These are phyloP conservation scores for Metrosideros polymorpha DNA, from an alignment of 441 rosid species.

Conservation along the genomic window DNA sequence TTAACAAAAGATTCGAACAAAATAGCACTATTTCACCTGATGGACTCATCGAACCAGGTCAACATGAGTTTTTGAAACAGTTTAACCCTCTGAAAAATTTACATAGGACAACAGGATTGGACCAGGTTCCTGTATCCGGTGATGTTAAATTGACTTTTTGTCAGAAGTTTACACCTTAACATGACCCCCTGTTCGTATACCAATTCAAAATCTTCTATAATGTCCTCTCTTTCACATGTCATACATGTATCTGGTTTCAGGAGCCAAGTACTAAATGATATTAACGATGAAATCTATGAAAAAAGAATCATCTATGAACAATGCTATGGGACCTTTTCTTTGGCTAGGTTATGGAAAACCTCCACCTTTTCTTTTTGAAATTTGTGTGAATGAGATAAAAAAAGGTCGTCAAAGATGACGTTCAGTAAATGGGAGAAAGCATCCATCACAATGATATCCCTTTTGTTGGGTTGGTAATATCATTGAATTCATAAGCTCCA, in stretches of 20 bases:
- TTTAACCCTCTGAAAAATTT: neutral
- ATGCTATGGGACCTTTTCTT: neutral
- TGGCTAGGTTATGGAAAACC: neutral
- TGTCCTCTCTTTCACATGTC: neutral
- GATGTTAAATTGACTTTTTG: neutral
- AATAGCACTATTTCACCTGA: neutral
- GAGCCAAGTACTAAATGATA: neutral
- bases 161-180: neutral
- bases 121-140: neutral
- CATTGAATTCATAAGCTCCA: neutral
- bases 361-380: neutral
- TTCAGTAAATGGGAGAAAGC: neutral
- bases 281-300: neutral
- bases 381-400: neutral
- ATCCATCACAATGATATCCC: neutral
- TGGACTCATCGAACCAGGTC: neutral
- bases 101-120: neutral
- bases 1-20: neutral
- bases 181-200: neutral
- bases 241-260: neutral
- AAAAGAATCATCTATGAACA: neutral
- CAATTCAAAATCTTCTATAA: neutral
- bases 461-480: neutral
- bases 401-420: neutral
- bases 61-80: neutral